A percentile compares a stretch with the other conserved stretches of the same genome.
Conservation (phyloP, 441 rosid species). For the Jatropha multifida region DNA sequence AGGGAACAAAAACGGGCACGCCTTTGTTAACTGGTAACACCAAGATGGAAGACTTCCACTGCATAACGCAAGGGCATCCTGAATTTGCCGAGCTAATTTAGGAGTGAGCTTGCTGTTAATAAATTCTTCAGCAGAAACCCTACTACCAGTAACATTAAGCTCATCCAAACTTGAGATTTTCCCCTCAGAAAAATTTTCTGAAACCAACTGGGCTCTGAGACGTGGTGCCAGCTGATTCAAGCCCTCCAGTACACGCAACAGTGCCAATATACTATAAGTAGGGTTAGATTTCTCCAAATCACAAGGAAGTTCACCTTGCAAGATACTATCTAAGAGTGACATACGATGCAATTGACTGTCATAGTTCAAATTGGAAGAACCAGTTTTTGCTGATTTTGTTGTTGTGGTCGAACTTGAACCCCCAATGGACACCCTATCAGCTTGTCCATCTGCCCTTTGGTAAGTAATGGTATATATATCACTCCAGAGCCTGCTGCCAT, state of each 20-base stretch:
- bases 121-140: conserved; percentile 82
- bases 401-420: conserved; percentile 53
- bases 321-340: conserved; percentile 91
- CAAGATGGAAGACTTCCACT: conserved; percentile 99
- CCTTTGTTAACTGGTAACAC: conserved; percentile 97
- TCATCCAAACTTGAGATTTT: conserved; percentile 54
- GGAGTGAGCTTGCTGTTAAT: conserved; percentile 94
- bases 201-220: conserved; percentile 64
- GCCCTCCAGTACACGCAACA: conserved; percentile 89
- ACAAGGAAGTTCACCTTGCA: conserved; percentile 96
- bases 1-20: conserved; percentile 98
- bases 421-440: conserved; percentile 59
- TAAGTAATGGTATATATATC: conserved; percentile 91
- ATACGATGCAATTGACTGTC: conserved; percentile 52
- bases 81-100: conserved; percentile 97
- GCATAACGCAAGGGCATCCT: conserved; percentile 98
- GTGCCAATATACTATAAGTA: conserved; percentile 83
- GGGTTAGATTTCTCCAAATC: conserved; percentile 93
- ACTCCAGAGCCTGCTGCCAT: conserved; percentile 89
- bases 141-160: conserved; percentile 47
- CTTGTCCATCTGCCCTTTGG: conserved; percentile 85
- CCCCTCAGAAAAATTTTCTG: conserved; percentile 77
- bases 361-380: conserved; percentile 47
- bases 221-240: conserved; percentile 94
- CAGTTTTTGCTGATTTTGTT: conserved; percentile 58